These are phyloP conservation scores for Euphorbia tirucalli DNA, from an alignment of 345 rosid genomes.

Conservation along the genomic window DNA sequence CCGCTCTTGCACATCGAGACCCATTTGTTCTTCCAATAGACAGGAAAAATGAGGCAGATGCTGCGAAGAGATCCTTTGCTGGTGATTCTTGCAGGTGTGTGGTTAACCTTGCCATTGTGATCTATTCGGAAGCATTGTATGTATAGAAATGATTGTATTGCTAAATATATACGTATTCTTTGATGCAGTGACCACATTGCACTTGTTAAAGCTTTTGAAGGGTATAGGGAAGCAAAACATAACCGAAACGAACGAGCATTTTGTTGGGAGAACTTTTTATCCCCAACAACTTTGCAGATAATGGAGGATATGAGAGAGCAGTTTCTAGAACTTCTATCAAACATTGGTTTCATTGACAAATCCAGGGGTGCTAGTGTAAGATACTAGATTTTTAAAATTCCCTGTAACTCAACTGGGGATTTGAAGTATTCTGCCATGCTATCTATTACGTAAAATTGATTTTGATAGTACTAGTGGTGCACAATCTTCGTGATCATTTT, in stretches of 20 bases:
- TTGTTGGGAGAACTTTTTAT: constrained; percentile 87
- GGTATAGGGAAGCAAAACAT: constrained; percentile 73
- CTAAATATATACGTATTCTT: neutral
- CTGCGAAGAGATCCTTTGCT: constrained; percentile 81
- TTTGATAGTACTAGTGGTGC: neutral
- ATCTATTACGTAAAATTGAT: too few species aligned
- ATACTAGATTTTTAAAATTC: constrained; percentile 16
- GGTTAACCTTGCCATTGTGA: constrained; percentile 1
- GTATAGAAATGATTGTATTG: neutral
- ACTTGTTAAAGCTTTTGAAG: constrained; percentile 86
- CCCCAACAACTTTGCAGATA: constrained; percentile 79
- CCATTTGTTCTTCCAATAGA: constrained; percentile 90
- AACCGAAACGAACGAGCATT: constrained; percentile 60
- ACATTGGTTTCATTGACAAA: constrained; percentile 90
- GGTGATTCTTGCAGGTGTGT: constrained; percentile 93
- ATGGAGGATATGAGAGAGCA: constrained; percentile 96
- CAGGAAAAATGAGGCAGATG: constrained; percentile 84
- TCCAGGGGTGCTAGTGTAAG: constrained; percentile 73
- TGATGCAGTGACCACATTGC: constrained; percentile 93
- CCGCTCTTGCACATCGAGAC: constrained; percentile 87
- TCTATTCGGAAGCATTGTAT: constrained; percentile 5
- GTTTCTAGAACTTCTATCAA: constrained; percentile 76
- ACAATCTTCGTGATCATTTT: neutral
- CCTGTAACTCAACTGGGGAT: neutral
- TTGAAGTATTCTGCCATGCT: neutral